These are phyloP conservation scores for Solanum habrochaites DNA, from an alignment of 257 asterid species.

Conservation along the genomic window DNA sequence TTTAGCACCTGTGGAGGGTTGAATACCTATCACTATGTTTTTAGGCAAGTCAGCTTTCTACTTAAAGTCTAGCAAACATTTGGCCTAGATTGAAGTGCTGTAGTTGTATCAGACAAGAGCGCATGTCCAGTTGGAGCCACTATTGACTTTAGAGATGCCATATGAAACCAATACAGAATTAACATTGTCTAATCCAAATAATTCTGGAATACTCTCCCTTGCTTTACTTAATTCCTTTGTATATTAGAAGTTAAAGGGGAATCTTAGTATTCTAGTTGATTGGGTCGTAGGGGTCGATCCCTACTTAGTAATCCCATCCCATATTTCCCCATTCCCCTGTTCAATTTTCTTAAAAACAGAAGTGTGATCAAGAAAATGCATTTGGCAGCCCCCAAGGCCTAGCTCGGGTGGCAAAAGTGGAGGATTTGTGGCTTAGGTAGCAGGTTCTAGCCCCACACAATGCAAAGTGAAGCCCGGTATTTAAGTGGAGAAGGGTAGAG, in stretches of 20 bases:
- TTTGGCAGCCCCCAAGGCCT: no score
- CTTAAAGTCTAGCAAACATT: background rate
- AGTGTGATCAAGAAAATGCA: background rate
- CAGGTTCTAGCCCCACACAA: no score
- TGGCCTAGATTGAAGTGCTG: background rate
- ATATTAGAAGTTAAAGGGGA: background rate
- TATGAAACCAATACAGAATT: background rate
- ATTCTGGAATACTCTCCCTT: background rate
- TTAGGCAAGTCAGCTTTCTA: background rate
- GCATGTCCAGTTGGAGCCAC: background rate
- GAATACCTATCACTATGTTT: background rate
- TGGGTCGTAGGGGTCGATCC: background rate
- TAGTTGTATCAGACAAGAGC: background rate
- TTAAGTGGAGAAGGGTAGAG: no score
- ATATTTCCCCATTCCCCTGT: background rate
- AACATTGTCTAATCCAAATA: background rate
- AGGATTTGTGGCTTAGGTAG: no score
- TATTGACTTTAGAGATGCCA: background rate
- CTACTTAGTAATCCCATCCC: background rate
- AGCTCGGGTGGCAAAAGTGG: no score
- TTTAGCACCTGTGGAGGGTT: background rate
- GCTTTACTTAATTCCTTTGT: background rate
- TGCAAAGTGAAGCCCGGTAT: no score
- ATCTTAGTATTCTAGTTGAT: background rate
- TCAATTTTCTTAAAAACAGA: background rate